Evolutionary conservation across 169 alveolate genomes (phyloP).

Genomic region (Hammondia hammondi): DNA sequence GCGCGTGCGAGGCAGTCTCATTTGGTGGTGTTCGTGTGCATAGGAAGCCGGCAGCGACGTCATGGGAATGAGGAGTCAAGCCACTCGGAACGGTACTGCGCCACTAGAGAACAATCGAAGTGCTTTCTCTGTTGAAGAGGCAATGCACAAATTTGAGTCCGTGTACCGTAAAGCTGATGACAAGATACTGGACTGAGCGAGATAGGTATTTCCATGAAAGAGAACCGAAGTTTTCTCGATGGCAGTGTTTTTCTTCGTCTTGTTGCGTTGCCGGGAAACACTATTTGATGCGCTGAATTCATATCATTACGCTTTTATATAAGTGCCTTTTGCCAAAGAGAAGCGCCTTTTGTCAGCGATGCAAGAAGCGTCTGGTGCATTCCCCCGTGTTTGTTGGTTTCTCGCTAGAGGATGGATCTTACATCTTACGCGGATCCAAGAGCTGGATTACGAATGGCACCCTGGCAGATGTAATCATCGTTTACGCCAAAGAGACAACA

Average conservation of each 20-base stretch:
- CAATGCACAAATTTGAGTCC: too few relatives aligned
- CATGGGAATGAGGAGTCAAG: constrained; percentile 78
- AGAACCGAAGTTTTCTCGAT: too few relatives aligned
- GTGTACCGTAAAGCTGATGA: too few relatives aligned
- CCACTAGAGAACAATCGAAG: background rate
- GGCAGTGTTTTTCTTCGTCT: too few relatives aligned
- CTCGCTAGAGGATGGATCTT: constrained; percentile 77
- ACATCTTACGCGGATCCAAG: constrained; percentile 81
- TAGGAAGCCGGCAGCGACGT: constrained; percentile 87
- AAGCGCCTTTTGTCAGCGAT: too few relatives aligned
- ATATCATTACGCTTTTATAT: too few relatives aligned
- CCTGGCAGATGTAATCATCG: constrained; percentile 83
- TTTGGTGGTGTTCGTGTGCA: background rate
- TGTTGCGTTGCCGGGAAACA: too few relatives aligned
- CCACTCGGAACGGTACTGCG: constrained; percentile 44
- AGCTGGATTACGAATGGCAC: constrained; percentile 92
- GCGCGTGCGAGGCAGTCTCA: background rate
- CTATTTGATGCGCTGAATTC: too few relatives aligned
- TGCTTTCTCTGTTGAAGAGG: too few relatives aligned
- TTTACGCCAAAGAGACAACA: constrained; percentile 73
- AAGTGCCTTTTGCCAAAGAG: too few relatives aligned
- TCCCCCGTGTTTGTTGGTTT: background rate
- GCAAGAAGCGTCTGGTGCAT: background rate
- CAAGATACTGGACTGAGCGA: background rate
- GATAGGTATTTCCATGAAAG: background rate